Conservation (phyloP, 2,329 filamentous ascomycete species). For the Aspergillus ochraceoroseus region DNA sequence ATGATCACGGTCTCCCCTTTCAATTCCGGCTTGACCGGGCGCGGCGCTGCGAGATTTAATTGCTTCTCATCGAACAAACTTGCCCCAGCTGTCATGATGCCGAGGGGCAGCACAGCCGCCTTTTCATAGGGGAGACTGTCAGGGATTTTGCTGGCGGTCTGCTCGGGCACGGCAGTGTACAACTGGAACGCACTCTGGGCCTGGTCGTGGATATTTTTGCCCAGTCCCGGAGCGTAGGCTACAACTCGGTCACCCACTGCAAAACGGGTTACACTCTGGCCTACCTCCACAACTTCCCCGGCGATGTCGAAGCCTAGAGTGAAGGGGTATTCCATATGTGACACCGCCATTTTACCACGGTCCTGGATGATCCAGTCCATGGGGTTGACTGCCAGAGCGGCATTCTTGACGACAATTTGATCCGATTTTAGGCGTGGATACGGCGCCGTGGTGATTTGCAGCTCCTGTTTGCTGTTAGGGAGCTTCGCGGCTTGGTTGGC, state of each 20-base stretch:
- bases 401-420: slow-evolving; percentile 42
- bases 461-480: slow-evolving; percentile 14
- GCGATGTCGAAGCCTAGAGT: slow-evolving; percentile 44
- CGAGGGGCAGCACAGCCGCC: slow-evolving; percentile 21
- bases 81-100: slow-evolving; percentile 20
- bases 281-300: slow-evolving; percentile 46
- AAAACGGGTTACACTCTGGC: slow-evolving; percentile 44
- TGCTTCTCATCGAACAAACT: slow-evolving; percentile 21
- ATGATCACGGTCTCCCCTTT: slow-evolving; percentile 43
- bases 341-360: slow-evolving; percentile 20
- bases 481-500: slow-evolving; percentile 19
- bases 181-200: slow-evolving; percentile 23
- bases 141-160: slow-evolving; percentile 19
- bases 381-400: slow-evolving; percentile 43
- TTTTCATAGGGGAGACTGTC: slow-evolving; percentile 15
- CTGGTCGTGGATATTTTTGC: slow-evolving; percentile 12
- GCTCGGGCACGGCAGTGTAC: slow-evolving; percentile 19
- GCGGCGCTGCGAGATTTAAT: slow-evolving; percentile 13
- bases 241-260: slow-evolving; percentile 45
- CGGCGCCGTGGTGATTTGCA: slow-evolving; percentile 39
- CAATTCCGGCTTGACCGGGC: slow-evolving; percentile 30
- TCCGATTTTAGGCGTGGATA: slow-evolving; percentile 33
- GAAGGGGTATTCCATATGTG: slow-evolving; percentile 31
- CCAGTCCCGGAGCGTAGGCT: slow-evolving; percentile 21
- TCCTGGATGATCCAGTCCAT: slow-evolving; percentile 42